Evolutionary conservation across 2,329 filamentous ascomycete genomes (phyloP).

Genomic region (Fusarium falciforme): DNA sequence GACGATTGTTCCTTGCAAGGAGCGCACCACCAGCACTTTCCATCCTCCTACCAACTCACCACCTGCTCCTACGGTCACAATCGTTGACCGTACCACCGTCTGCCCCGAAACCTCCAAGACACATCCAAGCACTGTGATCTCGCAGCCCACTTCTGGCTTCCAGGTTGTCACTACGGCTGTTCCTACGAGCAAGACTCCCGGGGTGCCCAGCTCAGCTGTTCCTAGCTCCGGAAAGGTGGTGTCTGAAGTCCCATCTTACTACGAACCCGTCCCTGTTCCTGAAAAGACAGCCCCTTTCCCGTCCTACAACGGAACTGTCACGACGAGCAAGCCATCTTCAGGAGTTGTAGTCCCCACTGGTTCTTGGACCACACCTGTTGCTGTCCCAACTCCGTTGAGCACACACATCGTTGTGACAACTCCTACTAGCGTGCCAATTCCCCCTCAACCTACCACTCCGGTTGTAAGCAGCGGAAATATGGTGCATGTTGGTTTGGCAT

Average conservation of each 20-base stretch:
- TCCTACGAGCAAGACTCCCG: background rate
- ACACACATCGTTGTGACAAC: background rate
- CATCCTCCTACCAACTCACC: conserved; percentile 34
- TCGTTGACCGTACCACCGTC: conserved; percentile 36
- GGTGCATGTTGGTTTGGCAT: conserved; percentile 18
- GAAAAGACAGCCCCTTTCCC: conserved; percentile 23
- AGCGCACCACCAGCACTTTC: conserved; percentile 40
- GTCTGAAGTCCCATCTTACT: conserved; percentile 15
- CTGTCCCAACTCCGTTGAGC: conserved; percentile 2
- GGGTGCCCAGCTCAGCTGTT: background rate
- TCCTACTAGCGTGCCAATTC: conserved; percentile 1
- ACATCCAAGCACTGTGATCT: background rate
- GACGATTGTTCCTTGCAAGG: conserved; percentile 41
- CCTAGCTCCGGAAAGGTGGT: background rate
- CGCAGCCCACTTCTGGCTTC: conserved; percentile 7
- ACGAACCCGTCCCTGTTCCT: conserved; percentile 12
- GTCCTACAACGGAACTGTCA: conserved; percentile 26
- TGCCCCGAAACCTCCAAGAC: conserved; percentile 24
- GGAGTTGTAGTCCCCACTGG: conserved; percentile 12
- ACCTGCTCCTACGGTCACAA: conserved; percentile 36
- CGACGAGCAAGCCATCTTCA: conserved; percentile 8
- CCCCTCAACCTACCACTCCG: conserved; percentile 2
- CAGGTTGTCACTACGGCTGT: conserved; percentile 10
- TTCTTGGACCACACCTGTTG: conserved; percentile 9
- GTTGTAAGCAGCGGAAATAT: conserved; percentile 25